These are phyloP conservation scores for Diutina catenulata DNA, from an alignment of 1,139 yeast genomes.

Conservation along the genomic window DNA sequence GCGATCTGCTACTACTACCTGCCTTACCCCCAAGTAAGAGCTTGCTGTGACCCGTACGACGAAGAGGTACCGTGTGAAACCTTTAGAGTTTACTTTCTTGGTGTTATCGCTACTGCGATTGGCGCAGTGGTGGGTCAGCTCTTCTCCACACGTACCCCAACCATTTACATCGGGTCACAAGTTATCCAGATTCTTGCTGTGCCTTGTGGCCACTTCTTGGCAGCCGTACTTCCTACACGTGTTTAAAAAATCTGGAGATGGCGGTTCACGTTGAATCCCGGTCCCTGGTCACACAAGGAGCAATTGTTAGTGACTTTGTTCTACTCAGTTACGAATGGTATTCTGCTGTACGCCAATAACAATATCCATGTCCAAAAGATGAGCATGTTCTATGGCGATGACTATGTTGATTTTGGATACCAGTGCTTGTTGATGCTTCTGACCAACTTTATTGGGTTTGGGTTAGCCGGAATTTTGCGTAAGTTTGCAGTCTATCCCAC, in stretches of 20 bases:
- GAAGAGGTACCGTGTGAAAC: slow-evolving; percentile 43
- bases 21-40: slow-evolving; percentile 55
- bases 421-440: slow-evolving; percentile 9
- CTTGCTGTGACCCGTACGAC: slow-evolving; percentile 42
- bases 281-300: slow-evolving; percentile 59
- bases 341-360: too few species aligned
- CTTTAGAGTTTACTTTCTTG: slow-evolving; percentile 42
- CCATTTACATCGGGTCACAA: slow-evolving; percentile 8
- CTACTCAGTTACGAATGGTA: slow-evolving; percentile 27
- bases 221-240: slow-evolving; percentile 32
- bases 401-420: slow-evolving; percentile 9
- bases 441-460: slow-evolving; percentile 53
- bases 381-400: slow-evolving; percentile 7
- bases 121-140: slow-evolving; percentile 49
- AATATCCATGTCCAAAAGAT: slow-evolving; percentile 7
- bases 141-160: slow-evolving; percentile 33
- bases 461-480: slow-evolving; percentile 42
- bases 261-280: slow-evolving; percentile 33
- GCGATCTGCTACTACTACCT: slow-evolving; percentile 37
- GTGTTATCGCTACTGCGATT: slow-evolving; percentile 41
- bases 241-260: slow-evolving; percentile 19
- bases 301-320: slow-evolving; percentile 49
- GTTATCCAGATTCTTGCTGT: slow-evolving; percentile 46
- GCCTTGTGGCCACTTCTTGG: slow-evolving; percentile 39
- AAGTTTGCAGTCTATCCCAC: slow-evolving; percentile 9